Evolutionary conservation across 2,329 filamentous ascomycete species (phyloP).

Genomic region (Hortaea werneckii): DNA sequence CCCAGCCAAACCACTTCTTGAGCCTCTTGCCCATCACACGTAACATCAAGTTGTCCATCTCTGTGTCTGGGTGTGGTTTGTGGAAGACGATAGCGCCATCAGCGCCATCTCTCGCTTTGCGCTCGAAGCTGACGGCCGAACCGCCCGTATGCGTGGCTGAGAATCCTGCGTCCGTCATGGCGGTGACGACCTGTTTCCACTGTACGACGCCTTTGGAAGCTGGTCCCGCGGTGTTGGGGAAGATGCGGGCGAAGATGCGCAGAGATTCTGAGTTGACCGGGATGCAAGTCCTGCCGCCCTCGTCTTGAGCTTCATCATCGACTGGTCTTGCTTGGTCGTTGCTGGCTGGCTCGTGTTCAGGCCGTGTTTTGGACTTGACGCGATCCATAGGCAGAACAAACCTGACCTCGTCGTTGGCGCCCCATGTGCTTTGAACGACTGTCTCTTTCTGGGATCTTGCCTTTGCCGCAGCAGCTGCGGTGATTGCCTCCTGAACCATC

Average conservation of each 20-base stretch:
- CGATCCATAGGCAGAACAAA: background rate
- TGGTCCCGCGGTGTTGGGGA: background rate
- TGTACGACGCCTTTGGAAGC: background rate
- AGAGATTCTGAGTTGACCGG: background rate
- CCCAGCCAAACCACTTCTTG: conserved; percentile 22
- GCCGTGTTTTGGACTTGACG: background rate
- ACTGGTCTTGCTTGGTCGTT: too few species aligned
- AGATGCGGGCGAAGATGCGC: conserved; percentile 4
- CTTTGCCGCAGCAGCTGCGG: background rate
- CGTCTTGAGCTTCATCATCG: background rate
- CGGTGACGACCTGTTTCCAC: conserved; percentile 5
- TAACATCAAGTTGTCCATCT: conserved; percentile 6
- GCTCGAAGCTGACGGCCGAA: conserved; percentile 3
- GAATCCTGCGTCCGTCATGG: conserved; percentile 6
- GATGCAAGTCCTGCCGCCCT: background rate
- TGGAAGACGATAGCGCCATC: conserved; percentile 3
- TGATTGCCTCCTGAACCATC: background rate
- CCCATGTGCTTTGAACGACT: background rate
- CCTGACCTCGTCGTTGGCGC: background rate
- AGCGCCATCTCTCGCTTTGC: background rate
- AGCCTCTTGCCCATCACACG: conserved; percentile 18
- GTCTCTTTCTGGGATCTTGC: too few species aligned
- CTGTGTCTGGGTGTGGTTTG: conserved; percentile 6
- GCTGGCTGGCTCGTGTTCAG: background rate
- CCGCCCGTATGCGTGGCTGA: conserved; percentile 1